A percentile compares a stretch with the other conserved stretches of the same genome.
Evolutionary conservation across 331 rosid species (phyloP).

Genomic region (Quercus lobata): DNA sequence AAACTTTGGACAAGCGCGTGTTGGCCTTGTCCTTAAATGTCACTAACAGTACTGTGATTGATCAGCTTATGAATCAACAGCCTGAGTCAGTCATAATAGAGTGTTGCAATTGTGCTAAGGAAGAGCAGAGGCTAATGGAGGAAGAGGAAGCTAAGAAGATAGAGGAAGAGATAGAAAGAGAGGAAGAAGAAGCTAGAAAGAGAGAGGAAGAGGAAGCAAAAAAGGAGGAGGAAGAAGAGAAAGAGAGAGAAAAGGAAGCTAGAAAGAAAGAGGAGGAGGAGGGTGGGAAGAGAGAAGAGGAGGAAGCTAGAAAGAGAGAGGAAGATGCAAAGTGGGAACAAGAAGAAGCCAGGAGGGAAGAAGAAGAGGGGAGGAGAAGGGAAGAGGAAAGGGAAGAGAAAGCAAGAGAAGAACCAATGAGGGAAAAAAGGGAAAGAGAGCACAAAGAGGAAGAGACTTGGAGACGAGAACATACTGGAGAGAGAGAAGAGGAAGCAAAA

Average conservation of each 20-base stretch:
- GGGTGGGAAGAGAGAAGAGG: not conserved
- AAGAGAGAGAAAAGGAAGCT: not conserved
- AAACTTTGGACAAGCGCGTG: conserved; percentile 37
- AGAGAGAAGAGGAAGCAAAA: not conserved
- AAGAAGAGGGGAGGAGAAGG: not conserved
- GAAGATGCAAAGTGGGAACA: not conserved
- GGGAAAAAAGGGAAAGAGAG: not conserved
- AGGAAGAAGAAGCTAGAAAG: not conserved
- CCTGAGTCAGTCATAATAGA: conserved; percentile 53
- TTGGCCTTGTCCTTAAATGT: conserved; percentile 72
- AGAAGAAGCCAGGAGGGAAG: not conserved
- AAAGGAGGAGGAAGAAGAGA: not conserved
- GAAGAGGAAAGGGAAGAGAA: not conserved
- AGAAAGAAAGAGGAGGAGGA: not conserved
- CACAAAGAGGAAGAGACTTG: not conserved
- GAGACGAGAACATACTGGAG: not conserved
- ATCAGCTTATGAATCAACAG: conserved; percentile 38
- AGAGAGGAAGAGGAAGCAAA: not conserved
- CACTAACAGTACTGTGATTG: conserved; percentile 30
- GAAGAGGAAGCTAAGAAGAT: conserved; percentile 24
- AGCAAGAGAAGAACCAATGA: not conserved
- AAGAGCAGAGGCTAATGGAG: conserved; percentile 56
- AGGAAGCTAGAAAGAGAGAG: not conserved
- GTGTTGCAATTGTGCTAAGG: conserved; percentile 82
- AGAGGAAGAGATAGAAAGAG: not conserved